phyloP scores from a whole-genome alignment of 176 grass and related monocot species.

The Bromus sterilis region DNA sequence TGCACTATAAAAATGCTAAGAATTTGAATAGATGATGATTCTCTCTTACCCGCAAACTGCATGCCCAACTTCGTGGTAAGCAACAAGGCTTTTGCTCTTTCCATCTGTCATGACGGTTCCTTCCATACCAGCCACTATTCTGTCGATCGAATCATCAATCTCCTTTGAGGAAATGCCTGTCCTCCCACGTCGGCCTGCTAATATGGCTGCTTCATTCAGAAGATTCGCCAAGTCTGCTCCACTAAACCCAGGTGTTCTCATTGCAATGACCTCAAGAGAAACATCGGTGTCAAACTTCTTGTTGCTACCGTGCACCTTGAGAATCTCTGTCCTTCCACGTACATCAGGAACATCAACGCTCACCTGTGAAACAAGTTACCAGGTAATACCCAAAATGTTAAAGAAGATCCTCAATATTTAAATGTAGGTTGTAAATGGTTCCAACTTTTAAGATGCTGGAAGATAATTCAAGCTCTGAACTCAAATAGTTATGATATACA shows the following conservation, averaged over 20 bases:
- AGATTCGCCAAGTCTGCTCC: constrained; percentile 98
- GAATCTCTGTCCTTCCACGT: constrained; percentile 86
- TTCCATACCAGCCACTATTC: constrained; percentile 99
- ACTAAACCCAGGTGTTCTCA: constrained; percentile 99
- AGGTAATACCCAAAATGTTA: neutral
- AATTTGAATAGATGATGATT: neutral
- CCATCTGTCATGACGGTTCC: constrained; percentile 98
- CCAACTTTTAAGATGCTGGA: neutral
- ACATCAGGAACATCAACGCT: constrained; percentile 97
- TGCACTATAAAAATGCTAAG: neutral
- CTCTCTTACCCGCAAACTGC: constrained; percentile 90
- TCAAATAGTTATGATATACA: neutral
- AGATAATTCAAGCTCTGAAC: neutral
- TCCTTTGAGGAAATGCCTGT: constrained; percentile 91
- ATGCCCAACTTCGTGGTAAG: constrained; percentile 99
- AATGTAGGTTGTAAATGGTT: neutral
- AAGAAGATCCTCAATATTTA: neutral
- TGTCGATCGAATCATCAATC: constrained; percentile 98
- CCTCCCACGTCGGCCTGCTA: constrained; percentile 77
- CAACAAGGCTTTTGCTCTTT: constrained; percentile 97
- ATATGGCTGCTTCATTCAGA: constrained; percentile 93
- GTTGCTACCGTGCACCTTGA: constrained; percentile 90
- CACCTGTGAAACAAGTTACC: constrained; percentile 47
- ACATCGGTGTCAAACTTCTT: constrained; percentile 96
- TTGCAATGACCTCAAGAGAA: constrained; percentile 95